Evolutionary conservation across 2,329 filamentous ascomycete genomes (phyloP).

Genomic region (Cladophialophora bantiana): DNA sequence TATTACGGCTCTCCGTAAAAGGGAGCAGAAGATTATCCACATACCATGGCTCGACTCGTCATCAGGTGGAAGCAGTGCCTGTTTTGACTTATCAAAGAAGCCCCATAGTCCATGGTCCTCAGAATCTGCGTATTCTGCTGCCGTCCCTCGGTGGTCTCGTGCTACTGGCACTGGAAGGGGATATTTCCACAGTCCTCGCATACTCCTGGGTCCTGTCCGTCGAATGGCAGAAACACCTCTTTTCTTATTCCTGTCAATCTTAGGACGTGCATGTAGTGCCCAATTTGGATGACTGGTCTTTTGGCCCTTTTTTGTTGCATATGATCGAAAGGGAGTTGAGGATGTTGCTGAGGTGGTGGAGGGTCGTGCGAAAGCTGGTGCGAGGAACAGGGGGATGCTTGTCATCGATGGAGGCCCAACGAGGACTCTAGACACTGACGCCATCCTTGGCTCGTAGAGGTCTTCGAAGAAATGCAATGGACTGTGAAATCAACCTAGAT

Average conservation of each 20-base stretch:
- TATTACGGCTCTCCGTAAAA: neutral
- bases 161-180: conserved; percentile 73
- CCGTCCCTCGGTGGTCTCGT: conserved; percentile 57
- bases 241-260: conserved; percentile 74
- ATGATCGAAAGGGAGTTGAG: conserved; percentile 35
- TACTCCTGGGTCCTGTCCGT: conserved; percentile 75
- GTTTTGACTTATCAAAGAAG: conserved; percentile 79
- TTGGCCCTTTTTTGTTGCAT: conserved; percentile 11
- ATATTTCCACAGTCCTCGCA: conserved; percentile 75
- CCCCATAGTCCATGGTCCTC: conserved; percentile 87
- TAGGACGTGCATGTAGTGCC: conserved; percentile 44
- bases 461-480: neutral
- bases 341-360: conserved; percentile 22
- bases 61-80: conserved; percentile 73
- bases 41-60: conserved; percentile 73
- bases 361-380: conserved; percentile 44
- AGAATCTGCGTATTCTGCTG: conserved; percentile 61
- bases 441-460: conserved; percentile 18
- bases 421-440: conserved; percentile 22
- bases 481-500: neutral
- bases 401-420: conserved; percentile 11
- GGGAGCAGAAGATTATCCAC: conserved; percentile 24
- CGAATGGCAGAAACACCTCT: conserved; percentile 84
- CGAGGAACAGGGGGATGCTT: conserved; percentile 50
- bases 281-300: conserved; percentile 16